Percentiles rank a stretch among this genome's conserved stretches.
These are phyloP conservation scores for Tylopilus vinaceipallidus DNA, from an alignment of 768 basidiomycete species.

Conservation along the genomic window DNA sequence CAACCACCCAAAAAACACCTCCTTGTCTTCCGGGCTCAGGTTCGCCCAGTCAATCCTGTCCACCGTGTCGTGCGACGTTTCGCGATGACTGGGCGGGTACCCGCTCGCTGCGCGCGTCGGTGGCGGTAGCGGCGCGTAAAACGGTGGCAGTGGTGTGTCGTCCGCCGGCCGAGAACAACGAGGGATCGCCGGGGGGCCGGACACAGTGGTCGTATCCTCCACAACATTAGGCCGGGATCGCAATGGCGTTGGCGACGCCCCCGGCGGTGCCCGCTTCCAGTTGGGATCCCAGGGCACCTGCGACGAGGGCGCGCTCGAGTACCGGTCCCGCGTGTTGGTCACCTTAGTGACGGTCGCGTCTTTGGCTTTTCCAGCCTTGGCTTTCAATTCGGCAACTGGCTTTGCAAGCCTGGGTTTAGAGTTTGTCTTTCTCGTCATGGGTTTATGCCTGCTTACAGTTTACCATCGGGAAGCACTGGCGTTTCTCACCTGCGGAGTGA, in stretches of 20 bases:
- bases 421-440: neutral
- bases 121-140: constrained; percentile 23
- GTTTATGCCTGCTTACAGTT: constrained; percentile 26
- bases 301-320: constrained; percentile 53
- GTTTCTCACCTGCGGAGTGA: neutral
- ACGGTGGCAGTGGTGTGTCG: constrained; percentile 10
- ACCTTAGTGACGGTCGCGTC: constrained; percentile 51
- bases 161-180: constrained; percentile 14
- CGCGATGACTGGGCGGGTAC: constrained; percentile 19
- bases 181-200: constrained; percentile 6
- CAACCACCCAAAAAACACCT: constrained; percentile 73
- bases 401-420: neutral
- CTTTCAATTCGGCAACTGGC: constrained; percentile 66
- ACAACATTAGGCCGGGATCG: constrained; percentile 22
- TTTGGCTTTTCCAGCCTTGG: constrained; percentile 61
- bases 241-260: constrained; percentile 42
- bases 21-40: constrained; percentile 64
- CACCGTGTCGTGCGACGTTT: neutral
- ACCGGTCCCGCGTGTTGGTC: constrained; percentile 54
- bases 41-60: constrained; percentile 64
- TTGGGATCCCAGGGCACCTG: constrained; percentile 63
- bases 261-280: constrained; percentile 48
- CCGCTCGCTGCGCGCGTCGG: constrained; percentile 28
- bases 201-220: constrained; percentile 7
- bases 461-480: constrained; percentile 21